These are phyloP conservation scores for Cordyceps tenuipes DNA, from an alignment of 2,329 filamentous ascomycete genomes.

Conservation along the genomic window DNA sequence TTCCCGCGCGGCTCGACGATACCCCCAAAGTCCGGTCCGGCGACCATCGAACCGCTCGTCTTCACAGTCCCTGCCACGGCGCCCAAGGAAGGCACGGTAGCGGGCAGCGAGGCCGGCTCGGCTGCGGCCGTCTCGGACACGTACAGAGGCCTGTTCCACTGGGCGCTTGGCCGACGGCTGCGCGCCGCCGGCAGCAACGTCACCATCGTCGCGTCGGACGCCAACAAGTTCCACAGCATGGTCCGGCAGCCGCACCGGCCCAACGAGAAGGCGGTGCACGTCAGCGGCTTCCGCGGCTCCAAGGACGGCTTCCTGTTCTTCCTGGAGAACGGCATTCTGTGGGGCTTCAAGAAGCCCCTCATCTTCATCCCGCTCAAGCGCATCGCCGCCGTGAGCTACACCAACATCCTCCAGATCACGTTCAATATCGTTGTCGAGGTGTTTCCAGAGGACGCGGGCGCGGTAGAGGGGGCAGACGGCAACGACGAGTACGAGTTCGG, in stretches of 20 bases:
- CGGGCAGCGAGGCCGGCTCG: slow-evolving; percentile 38
- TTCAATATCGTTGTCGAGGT: slow-evolving; percentile 61
- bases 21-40: slow-evolving; percentile 36
- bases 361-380: slow-evolving; percentile 54
- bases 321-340: slow-evolving; percentile 56
- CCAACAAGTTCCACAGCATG: slow-evolving; percentile 48
- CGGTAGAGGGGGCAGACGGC: slow-evolving; percentile 29
- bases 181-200: slow-evolving; percentile 39
- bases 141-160: slow-evolving; percentile 51
- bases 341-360: slow-evolving; percentile 63
- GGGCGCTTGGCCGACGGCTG: slow-evolving; percentile 48
- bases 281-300: slow-evolving; percentile 57
- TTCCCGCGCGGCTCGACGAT: slow-evolving; percentile 50
- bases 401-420: slow-evolving; percentile 57
- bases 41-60: slow-evolving; percentile 48
- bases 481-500: slow-evolving; percentile 58
- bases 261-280: slow-evolving; percentile 55
- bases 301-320: slow-evolving; percentile 65
- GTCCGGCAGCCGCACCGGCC: slow-evolving; percentile 50
- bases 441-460: slow-evolving; percentile 34
- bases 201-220: slow-evolving; percentile 44
- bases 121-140: slow-evolving; percentile 50
- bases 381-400: slow-evolving; percentile 57
- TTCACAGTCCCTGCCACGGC: slow-evolving; percentile 54
- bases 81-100: slow-evolving; percentile 51